A percentile compares a stretch with the other conserved stretches of the same genome.
Evolutionary conservation across 2,329 filamentous ascomycete genomes (phyloP).

Genomic region (Fusarium globosum): DNA sequence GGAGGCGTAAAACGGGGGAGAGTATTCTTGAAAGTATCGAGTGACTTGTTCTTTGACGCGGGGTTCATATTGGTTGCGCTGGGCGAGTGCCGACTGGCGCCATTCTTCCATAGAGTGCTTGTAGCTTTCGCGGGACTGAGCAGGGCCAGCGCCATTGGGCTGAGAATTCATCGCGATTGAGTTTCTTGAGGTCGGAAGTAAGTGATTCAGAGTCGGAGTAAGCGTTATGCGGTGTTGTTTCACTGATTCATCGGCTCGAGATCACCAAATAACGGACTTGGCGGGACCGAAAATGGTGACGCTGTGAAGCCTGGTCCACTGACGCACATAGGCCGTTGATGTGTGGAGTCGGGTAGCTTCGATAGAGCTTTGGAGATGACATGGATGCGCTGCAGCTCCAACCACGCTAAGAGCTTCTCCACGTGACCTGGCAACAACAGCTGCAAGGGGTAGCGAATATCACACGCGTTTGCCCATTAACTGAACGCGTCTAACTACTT

Average conservation of each 20-base stretch:
- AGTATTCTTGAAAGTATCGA: slow-evolving; percentile 48
- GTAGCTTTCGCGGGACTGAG: slow-evolving; percentile 41
- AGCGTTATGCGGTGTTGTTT: not conserved
- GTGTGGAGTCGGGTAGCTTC: slow-evolving; percentile 9
- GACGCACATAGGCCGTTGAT: slow-evolving; percentile 17
- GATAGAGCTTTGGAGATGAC: slow-evolving; percentile 27
- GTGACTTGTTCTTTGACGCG: slow-evolving; percentile 48
- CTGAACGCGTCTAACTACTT: slow-evolving; percentile 39
- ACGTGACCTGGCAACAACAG: slow-evolving; percentile 42
- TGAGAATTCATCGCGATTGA: slow-evolving; percentile 33
- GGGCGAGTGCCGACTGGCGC: slow-evolving; percentile 44
- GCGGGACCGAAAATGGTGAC: slow-evolving; percentile 40
- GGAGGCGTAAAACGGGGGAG: slow-evolving; percentile 48
- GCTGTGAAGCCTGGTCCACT: slow-evolving; percentile 32
- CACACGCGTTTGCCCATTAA: slow-evolving; percentile 44
- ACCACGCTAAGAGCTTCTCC: slow-evolving; percentile 34
- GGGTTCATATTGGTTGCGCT: slow-evolving; percentile 47
- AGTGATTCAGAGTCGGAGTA: not conserved
- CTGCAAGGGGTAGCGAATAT: slow-evolving; percentile 24
- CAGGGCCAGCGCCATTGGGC: slow-evolving; percentile 23
- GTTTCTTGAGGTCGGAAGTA: not conserved
- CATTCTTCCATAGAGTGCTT: slow-evolving; percentile 48
- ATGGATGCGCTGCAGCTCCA: slow-evolving; percentile 19
- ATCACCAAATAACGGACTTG: slow-evolving; percentile 34
- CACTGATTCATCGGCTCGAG: not conserved